phyloP scores from a whole-genome alignment of 345 rosid species.

The Gossypium turneri region DNA sequence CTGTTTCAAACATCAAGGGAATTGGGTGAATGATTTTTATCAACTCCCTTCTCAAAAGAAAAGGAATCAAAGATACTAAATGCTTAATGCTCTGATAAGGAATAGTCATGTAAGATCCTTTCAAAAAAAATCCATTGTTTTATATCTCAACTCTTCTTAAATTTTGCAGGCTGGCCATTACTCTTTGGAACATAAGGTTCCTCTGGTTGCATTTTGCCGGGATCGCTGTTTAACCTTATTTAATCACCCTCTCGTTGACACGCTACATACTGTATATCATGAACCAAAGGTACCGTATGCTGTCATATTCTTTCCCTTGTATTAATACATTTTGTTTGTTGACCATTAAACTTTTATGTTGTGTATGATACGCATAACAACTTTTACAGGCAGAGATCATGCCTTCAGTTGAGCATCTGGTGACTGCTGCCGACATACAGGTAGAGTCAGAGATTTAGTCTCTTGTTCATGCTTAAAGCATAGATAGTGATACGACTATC shows the following conservation, averaged over 20 bases:
- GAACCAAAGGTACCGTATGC: slow-evolving; percentile 66
- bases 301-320: slow-evolving; percentile 7
- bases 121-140: not conserved
- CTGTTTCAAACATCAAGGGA: not conserved
- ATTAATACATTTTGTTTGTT: slow-evolving; percentile 7
- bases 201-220: slow-evolving; percentile 79
- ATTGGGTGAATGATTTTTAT: not conserved
- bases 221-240: slow-evolving; percentile 83
- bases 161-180: slow-evolving; percentile 60
- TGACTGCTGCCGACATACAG: slow-evolving; percentile 75
- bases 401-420: slow-evolving; percentile 66
- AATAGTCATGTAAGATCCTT: not conserved
- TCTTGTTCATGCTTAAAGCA: slow-evolving; percentile 14
- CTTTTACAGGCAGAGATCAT: slow-evolving; percentile 79
- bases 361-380: not conserved
- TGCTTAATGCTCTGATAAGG: not conserved
- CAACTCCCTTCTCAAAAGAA: not conserved
- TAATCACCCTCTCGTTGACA: slow-evolving; percentile 74
- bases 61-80: not conserved
- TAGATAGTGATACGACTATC: not conserved
- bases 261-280: slow-evolving; percentile 64
- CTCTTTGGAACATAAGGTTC: slow-evolving; percentile 77
- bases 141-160: not conserved
- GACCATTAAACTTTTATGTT: slow-evolving; percentile 13
- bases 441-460: slow-evolving; percentile 32